Percentiles rank a stretch among this genome's conserved stretches.
Conservation (phyloP, 2,329 filamentous ascomycete species). For the Aplosporella prunicola region DNA sequence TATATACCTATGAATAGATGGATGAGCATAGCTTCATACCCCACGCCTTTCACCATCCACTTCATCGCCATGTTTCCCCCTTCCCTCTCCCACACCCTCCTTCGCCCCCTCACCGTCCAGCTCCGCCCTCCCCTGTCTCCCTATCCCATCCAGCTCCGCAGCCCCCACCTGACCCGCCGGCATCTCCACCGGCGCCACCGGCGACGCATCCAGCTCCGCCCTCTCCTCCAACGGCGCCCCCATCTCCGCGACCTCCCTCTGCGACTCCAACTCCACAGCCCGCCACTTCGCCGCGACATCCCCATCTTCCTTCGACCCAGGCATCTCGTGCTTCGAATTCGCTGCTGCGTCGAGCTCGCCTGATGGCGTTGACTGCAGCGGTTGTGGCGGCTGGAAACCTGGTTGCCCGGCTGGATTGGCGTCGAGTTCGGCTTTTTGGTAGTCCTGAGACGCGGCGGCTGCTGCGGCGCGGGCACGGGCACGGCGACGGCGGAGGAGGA, state of each 20-base stretch:
- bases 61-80: no score
- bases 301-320: constrained; percentile 3
- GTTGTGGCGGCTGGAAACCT: neutral
- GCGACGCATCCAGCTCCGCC: no score
- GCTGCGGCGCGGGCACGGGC: neutral
- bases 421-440: neutral
- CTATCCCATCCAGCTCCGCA: no score
- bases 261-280: no score
- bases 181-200: no score
- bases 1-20: no score
- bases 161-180: no score
- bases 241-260: no score
- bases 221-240: no score
- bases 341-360: constrained; percentile 3
- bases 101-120: constrained; percentile 4
- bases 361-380: neutral
- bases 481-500: constrained; percentile 13
- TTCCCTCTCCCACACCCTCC: no score
- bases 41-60: no score
- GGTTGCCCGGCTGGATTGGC: neutral
- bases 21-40: no score
- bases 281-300: neutral
- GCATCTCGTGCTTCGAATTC: constrained; percentile 6
- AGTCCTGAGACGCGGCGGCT: constrained; percentile 2
- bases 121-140: neutral